These are phyloP conservation scores for Aureobasidium musti DNA, from an alignment of 2,329 filamentous ascomycete genomes.

Conservation along the genomic window DNA sequence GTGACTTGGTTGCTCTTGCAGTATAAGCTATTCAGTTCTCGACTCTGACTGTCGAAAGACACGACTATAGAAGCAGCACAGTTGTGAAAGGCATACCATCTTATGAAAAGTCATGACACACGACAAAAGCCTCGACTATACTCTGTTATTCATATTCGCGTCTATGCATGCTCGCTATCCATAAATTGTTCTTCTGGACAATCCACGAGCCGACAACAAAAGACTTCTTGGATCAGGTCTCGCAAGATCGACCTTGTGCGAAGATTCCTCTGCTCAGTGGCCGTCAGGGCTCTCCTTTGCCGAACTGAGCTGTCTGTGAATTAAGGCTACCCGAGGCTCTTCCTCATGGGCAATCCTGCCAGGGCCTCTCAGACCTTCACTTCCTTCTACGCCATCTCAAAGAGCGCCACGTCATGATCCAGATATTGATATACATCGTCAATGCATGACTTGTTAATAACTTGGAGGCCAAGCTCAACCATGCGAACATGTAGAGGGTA, in stretches of 20 bases:
- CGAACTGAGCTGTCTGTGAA: not conserved
- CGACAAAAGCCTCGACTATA: not conserved
- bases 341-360: not conserved
- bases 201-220: not conserved
- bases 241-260: not conserved
- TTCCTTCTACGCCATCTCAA: not conserved
- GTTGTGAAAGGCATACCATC: too few relatives aligned
- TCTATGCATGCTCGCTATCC: not conserved
- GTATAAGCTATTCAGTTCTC: not conserved
- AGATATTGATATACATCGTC: not conserved
- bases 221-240: not conserved
- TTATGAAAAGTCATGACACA: not conserved
- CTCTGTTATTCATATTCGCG: not conserved
- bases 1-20: not conserved
- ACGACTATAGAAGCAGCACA: not conserved
- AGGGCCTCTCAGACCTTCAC: not conserved
- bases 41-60: too few relatives aligned
- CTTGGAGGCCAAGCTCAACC: slow-evolving; percentile 8
- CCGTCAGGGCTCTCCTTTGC: not conserved
- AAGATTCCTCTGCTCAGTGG: not conserved
- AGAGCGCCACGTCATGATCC: not conserved
- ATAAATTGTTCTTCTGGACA: not conserved
- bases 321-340: not conserved
- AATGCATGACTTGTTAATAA: not conserved
- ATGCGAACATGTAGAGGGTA: not conserved